Evolutionary conservation across 2,329 filamentous ascomycete species (phyloP), one percentile per base, ranked within the genome.

Genomic region (Stemphylium vesicarium): DNA sequence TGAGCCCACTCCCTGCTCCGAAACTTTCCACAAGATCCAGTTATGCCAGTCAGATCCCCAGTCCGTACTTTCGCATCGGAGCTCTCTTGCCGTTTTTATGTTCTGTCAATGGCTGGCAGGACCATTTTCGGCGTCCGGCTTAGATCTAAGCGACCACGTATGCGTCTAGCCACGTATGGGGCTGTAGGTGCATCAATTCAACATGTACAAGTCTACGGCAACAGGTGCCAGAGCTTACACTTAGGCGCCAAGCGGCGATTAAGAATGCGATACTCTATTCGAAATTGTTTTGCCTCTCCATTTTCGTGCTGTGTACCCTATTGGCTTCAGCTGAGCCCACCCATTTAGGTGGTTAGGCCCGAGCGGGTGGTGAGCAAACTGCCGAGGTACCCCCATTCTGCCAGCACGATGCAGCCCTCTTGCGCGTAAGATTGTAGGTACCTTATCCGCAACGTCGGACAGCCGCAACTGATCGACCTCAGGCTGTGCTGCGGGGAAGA

Each of bases 401-500:
- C 20, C 12, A 8, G 18, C 1, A 13, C 15, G 13, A 45, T 42
- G 7, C 39, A 18, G n/a, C 7, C 11, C 4, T 31, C 20, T 16
- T 49, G 31, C 31, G 10, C 13, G 18, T 37, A 16, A 33, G 22
- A 10, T 15, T 41, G 18, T 13, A 29, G 11, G 37, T 37, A 35
- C 11, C 9, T 40, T 32, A 22, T 32, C 35, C 35, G 29, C 40
- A 22, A n/a, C 6, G 16, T 37, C 39, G 46, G 40, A 44, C 40
- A 43, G 29, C 15, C 39, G 39, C 46, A 36, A 20, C 24, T 33
- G 40, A 54, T 38, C 45, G 45, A 41, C 15, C 35, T 4, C 10
- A 18, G 18, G 20, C 15, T 16, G 26, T 31, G n/a, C 9, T 54
- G 51, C 51, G 51, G 46, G 46, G 51, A 50, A 33, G 31, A 18